A percentile compares a stretch with the other conserved stretches of the same genome.
Evolutionary conservation across 805 yeast species (phyloP).

Genomic region (Teunomyces gatunensis): DNA sequence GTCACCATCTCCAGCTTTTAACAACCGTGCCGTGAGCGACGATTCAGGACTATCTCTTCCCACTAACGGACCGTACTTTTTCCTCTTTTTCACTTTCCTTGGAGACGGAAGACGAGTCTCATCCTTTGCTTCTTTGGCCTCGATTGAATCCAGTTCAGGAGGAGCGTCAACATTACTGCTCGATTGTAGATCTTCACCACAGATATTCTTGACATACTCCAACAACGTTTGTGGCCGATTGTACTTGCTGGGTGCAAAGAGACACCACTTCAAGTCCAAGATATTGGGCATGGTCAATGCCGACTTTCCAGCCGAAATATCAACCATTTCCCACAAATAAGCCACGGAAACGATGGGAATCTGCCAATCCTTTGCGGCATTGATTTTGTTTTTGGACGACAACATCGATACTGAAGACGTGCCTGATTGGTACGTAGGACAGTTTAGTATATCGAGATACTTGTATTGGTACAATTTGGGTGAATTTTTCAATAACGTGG

Average conservation of each 20-base stretch:
- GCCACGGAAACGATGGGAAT: constrained; percentile 59
- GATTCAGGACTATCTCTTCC: constrained; percentile 23
- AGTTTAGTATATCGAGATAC: constrained; percentile 29
- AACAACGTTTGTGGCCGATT: constrained; percentile 22
- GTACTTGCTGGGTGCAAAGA: constrained; percentile 45
- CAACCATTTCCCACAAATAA: constrained; percentile 52
- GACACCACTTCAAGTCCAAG: constrained; percentile 51
- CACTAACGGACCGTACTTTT: constrained; percentile 46
- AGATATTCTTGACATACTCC: constrained; percentile 15
- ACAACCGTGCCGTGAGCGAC: not conserved
- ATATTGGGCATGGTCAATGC: constrained; percentile 36
- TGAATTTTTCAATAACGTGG: constrained; percentile 34
- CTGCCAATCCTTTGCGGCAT: constrained; percentile 55
- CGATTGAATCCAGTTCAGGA: not conserved
- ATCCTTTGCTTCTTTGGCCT: not conserved
- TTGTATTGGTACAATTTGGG: constrained; percentile 41
- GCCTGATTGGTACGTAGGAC: constrained; percentile 35
- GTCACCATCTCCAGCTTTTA: not conserved
- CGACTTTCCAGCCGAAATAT: constrained; percentile 20
- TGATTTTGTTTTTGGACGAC: constrained; percentile 52
- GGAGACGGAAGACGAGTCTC: constrained; percentile 49
- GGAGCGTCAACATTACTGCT: not conserved
- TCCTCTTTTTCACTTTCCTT: constrained; percentile 39
- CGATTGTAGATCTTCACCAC: constrained; percentile 5
- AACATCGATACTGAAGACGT: constrained; percentile 31